These are phyloP conservation scores for Colletotrichum incanum DNA, from an alignment of 2,329 filamentous ascomycete species.

Conservation along the genomic window DNA sequence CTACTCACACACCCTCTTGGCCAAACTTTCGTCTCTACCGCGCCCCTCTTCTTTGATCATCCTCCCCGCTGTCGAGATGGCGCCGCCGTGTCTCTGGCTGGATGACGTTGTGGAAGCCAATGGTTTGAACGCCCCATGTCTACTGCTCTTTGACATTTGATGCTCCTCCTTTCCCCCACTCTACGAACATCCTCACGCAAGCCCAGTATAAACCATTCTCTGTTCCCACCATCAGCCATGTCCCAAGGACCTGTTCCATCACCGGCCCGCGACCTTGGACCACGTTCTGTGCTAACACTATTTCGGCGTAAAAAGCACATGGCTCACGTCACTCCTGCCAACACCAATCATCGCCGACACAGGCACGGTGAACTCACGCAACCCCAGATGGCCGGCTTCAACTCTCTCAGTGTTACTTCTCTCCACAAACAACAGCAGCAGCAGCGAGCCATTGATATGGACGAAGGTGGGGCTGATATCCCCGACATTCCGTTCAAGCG, in stretches of 20 bases:
- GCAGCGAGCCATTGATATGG: conserved; percentile 13
- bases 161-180: neutral
- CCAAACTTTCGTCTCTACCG: conserved; percentile 5
- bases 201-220: conserved; percentile 21
- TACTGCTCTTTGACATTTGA: conserved; percentile 33
- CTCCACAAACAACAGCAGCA: conserved; percentile 4
- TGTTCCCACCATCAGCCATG: conserved; percentile 18
- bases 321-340: conserved; percentile 27
- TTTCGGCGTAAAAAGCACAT: conserved; percentile 35
- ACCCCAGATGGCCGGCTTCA: conserved; percentile 15
- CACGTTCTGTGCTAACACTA: conserved; percentile 21
- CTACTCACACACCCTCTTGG: conserved; percentile 9
- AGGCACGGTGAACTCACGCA: conserved; percentile 30
- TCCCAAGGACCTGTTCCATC: neutral
- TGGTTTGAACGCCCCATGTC: conserved; percentile 21
- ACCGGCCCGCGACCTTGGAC: conserved; percentile 4
- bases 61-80: conserved; percentile 15
- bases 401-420: conserved; percentile 27
- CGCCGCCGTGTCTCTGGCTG: conserved; percentile 10
- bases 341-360: conserved; percentile 23
- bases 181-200: neutral
- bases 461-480: conserved; percentile 44
- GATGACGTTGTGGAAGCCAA: conserved; percentile 33
- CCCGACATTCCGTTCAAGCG: conserved; percentile 47
- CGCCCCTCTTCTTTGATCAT: conserved; percentile 27